Evolutionary conservation across 2,329 filamentous ascomycete genomes (phyloP), one percentile per base, ranked within the genome.

Genomic region (Phyllachora maydis): DNA sequence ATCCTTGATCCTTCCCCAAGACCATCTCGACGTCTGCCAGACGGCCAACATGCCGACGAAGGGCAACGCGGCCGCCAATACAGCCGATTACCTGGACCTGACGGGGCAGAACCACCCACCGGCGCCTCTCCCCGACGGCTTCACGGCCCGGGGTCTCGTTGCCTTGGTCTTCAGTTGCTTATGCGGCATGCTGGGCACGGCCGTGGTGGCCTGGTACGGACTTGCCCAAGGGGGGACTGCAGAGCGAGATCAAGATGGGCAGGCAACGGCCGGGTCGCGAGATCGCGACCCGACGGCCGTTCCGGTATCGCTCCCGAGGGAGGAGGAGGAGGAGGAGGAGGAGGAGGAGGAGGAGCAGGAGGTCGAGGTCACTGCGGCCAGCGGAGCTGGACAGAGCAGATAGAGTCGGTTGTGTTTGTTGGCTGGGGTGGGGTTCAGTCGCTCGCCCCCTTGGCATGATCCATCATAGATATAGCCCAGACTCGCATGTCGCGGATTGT

Each of bases 81-180:
- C 18, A 4, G 23, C 8, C 2, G 26, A 41, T 25, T 35, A 31
- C 16, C 20, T 39, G 14, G 30, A 43, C 23, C 30, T 45, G 18
- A 21, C 11, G 1, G 43, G 39, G n/a, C 47, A 22, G 12, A 22
- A 22, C 12, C 6, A 4, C 12, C 20, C 20, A 6, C 20, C 20
- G 6, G 8, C 20, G 20, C 20, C 13, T 8, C 12, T 22, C 8
- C 20, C 20, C 6, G 20, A 22, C 14, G 20, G 20, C 11, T 40
- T 83, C 41, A 78, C 71, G 0, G 43, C 67, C 0, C 57, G 59
- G 17, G 79, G 78, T 6, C 74, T 76, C 20, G 61, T 81, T 2
- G 78, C 78, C 8, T 47, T 88, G 33, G 69, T 71, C 3, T 78
- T 85, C 39, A 78, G 71, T 37, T 63, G 61, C 31, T 31, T 82